These are phyloP conservation scores for Chloris gayana DNA, from an alignment of 176 grass and related monocot genomes.

Conservation along the genomic window DNA sequence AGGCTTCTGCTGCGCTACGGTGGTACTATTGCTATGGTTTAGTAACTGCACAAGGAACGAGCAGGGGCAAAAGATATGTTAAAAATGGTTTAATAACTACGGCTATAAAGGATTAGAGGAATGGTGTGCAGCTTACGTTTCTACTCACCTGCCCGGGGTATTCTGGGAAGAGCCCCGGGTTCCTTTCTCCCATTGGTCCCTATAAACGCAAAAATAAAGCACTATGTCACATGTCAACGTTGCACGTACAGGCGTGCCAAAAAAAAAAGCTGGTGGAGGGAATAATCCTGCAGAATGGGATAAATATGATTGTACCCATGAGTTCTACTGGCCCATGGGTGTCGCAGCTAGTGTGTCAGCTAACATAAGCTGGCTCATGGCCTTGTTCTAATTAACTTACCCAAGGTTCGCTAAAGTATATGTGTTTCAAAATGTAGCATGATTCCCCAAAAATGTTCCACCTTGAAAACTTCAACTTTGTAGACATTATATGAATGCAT, in stretches of 20 bases:
- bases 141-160: slow-evolving; percentile 77
- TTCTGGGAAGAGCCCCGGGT: slow-evolving; percentile 74
- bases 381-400: background rate
- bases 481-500: no score
- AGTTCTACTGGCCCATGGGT: slow-evolving; percentile 43
- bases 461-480: no score
- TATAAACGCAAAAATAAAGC: slow-evolving; percentile 50
- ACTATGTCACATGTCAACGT: slow-evolving; percentile 57
- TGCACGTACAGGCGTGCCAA: slow-evolving; percentile 67
- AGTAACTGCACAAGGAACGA: slow-evolving; percentile 57
- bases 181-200: slow-evolving; percentile 74
- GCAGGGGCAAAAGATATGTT: slow-evolving; percentile 12
- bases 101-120: slow-evolving; percentile 36
- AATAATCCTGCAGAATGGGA: slow-evolving; percentile 48
- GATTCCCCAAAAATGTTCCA: no score
- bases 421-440: no score
- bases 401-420: no score
- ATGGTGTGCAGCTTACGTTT: slow-evolving; percentile 19
- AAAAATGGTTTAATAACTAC: slow-evolving; percentile 8
- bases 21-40: slow-evolving; percentile 61
- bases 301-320: slow-evolving; percentile 59
- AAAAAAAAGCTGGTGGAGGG: slow-evolving; percentile 26
- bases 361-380: background rate
- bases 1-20: slow-evolving; percentile 39
- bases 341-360: slow-evolving; percentile 23